Base-by-base conservation (phyloP, 345 rosid genomes). In the Pistacia atlantica region DNA sequence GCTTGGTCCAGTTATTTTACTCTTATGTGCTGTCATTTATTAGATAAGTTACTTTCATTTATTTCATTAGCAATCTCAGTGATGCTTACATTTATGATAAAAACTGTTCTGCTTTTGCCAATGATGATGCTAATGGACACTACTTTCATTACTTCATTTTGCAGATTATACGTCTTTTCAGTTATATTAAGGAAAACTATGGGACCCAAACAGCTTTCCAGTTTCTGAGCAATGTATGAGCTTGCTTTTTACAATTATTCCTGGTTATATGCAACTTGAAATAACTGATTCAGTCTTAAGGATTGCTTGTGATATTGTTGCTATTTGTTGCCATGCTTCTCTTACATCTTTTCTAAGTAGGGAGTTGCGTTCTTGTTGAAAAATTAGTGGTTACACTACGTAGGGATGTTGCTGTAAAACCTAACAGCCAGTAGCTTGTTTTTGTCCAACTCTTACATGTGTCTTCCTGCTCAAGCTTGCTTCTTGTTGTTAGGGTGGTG, bases 151-250 rank as follows among this genome's bases (percentile, higher is more conserved):
- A 20, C 57, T 80, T 75, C 78, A 33, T 77, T 84, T 79, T 80
- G 91, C 92, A 96, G 99, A 86, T 93, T 56, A 96, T 93, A 81
- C 90, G 89, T 65, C 95, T 96, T 72, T 96, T 96, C 84, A 67
- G 86, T 69, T 91, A 93, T 85, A 80, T 90, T 77, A 87, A 96
- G 88, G 98, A 95, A 85, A 93, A 90, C 84, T 86, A 90, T 60
- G 97, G 93, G 80, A 87, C 79, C 67, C 89, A 66, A 74, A 82
- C 89, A 73, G 98, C 99, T 84, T 92, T 96, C 80, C 92, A 87
- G 85, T 96, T 96, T 83, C 78, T 96, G 83, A 89, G 91, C 86
- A 88, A 89, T 84, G 99, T 96, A 89, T 49, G 90, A 18, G 64
- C 80, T 76, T 63, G 58, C 63, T 79, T 74, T 69, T 66, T 69